Percentiles rank a stretch among this genome's conserved stretches.
phyloP scores from a whole-genome alignment of 495 filamentous ascomycete genomes.

The Neohortaea acidophila region DNA sequence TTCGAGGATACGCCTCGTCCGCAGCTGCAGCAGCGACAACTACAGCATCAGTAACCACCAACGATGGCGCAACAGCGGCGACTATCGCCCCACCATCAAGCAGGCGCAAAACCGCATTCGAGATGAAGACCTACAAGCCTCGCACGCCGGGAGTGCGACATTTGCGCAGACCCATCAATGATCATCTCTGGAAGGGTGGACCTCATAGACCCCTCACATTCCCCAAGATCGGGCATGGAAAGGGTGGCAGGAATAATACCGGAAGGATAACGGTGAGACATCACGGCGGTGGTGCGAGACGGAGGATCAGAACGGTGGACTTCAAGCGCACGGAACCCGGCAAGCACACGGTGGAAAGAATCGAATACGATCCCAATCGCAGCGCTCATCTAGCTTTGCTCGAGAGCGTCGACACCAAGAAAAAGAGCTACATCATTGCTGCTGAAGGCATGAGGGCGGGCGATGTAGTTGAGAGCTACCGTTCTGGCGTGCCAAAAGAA shows the following conservation, averaged over 20 bases:
- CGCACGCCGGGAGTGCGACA: slow-evolving; percentile 89
- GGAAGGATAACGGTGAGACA: slow-evolving; percentile 78
- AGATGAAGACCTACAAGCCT: slow-evolving; percentile 77
- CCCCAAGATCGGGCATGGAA: slow-evolving; percentile 75
- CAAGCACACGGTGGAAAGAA: slow-evolving; percentile 73
- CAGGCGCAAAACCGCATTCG: slow-evolving; percentile 30
- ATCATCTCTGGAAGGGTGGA: slow-evolving; percentile 88
- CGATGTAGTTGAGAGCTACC: slow-evolving; percentile 80
- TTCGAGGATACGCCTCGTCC: too few relatives aligned
- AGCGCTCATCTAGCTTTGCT: slow-evolving; percentile 86
- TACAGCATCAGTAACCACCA: slow-evolving; percentile 19
- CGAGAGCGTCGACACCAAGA: slow-evolving; percentile 48
- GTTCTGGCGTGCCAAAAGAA: slow-evolving; percentile 69
- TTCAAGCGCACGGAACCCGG: slow-evolving; percentile 62
- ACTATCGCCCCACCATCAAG: too few relatives aligned
- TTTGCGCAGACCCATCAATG: slow-evolving; percentile 79
- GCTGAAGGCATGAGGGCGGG: slow-evolving; percentile 85
- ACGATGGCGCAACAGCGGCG: too few relatives aligned
- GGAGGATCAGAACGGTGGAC: slow-evolving; percentile 81
- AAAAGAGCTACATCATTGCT: slow-evolving; percentile 78
- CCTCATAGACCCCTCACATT: slow-evolving; percentile 72
- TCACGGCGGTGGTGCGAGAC: slow-evolving; percentile 76
- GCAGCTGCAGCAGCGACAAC: slow-evolving; percentile 24
- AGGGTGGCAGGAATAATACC: slow-evolving; percentile 81
- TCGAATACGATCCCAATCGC: slow-evolving; percentile 89